Evolutionary conservation across 2,329 filamentous ascomycete species (phyloP).

Genomic region (Chrysosporium queenslandicum): DNA sequence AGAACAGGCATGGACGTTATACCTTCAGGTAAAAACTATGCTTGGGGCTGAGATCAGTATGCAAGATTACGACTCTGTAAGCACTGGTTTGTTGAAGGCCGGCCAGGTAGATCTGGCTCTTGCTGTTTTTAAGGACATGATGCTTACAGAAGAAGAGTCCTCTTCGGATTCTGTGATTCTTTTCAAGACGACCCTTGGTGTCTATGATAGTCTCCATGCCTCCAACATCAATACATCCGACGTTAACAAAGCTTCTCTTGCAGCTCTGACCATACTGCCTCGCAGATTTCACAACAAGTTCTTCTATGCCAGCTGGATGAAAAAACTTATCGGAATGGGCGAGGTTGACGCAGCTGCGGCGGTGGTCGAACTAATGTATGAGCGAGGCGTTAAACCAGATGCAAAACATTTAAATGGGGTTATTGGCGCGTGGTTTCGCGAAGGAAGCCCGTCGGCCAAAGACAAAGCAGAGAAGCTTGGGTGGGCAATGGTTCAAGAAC

Average conservation of each 20-base stretch:
- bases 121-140: constrained; percentile 80
- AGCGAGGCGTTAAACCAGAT: constrained; percentile 56
- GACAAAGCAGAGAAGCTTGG: constrained; percentile 57
- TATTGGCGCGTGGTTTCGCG: constrained; percentile 65
- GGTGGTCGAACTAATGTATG: constrained; percentile 66
- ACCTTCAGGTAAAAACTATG: constrained; percentile 53
- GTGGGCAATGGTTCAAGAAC: constrained; percentile 65
- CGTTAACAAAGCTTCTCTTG: constrained; percentile 41
- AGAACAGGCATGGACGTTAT: constrained; percentile 56
- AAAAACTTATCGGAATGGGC: constrained; percentile 64
- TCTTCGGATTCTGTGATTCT: constrained; percentile 37
- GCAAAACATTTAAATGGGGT: constrained; percentile 73
- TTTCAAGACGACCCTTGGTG: constrained; percentile 34
- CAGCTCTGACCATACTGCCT: constrained; percentile 45
- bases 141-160: constrained; percentile 49
- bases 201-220: constrained; percentile 34
- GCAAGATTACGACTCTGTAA: constrained; percentile 65
- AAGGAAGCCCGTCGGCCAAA: constrained; percentile 45
- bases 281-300: constrained; percentile 57
- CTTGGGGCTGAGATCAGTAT: constrained; percentile 55
- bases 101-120: constrained; percentile 58
- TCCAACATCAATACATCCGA: constrained; percentile 35
- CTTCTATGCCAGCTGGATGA: constrained; percentile 82
- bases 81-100: constrained; percentile 58
- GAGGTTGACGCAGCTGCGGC: constrained; percentile 60